A percentile compares a stretch with the other conserved stretches of the same genome.
Conservation (phyloP, 2,329 filamentous ascomycete genomes). For the Pseudogymnoascus verrucosus region DNA sequence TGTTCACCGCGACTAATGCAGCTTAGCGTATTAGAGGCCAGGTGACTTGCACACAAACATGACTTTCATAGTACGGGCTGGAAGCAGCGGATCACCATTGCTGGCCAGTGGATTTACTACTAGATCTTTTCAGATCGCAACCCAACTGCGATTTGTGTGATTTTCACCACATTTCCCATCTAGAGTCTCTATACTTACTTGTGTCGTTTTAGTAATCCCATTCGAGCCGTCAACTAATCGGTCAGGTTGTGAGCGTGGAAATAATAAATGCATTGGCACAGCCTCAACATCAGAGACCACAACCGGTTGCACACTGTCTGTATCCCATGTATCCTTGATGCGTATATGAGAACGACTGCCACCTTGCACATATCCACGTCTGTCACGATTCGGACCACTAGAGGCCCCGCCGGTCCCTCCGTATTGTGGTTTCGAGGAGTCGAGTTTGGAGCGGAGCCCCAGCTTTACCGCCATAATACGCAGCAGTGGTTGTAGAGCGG, state of each 20-base stretch:
- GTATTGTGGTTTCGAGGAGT: background rate
- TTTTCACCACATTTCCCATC: background rate
- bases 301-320: background rate
- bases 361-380: background rate
- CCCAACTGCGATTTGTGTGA: background rate
- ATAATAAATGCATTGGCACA: background rate
- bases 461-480: conserved; percentile 22
- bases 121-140: background rate
- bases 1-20: no score
- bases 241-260: background rate
- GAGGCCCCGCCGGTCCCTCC: background rate
- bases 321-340: background rate
- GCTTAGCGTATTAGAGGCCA: no score
- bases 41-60: no score
- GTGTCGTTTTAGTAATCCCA: background rate
- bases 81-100: no score
- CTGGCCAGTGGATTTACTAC: no score
- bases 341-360: background rate
- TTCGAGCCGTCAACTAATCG: background rate
- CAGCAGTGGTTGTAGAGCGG: conserved; percentile 33
- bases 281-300: background rate
- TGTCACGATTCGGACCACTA: background rate
- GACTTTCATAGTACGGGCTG: no score
- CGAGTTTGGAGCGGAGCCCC: conserved; percentile 8
- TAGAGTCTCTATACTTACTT: background rate